Evolutionary conservation across 495 filamentous ascomycete genomes (phyloP).

Genomic region (Aspergillus egyptiacus): DNA sequence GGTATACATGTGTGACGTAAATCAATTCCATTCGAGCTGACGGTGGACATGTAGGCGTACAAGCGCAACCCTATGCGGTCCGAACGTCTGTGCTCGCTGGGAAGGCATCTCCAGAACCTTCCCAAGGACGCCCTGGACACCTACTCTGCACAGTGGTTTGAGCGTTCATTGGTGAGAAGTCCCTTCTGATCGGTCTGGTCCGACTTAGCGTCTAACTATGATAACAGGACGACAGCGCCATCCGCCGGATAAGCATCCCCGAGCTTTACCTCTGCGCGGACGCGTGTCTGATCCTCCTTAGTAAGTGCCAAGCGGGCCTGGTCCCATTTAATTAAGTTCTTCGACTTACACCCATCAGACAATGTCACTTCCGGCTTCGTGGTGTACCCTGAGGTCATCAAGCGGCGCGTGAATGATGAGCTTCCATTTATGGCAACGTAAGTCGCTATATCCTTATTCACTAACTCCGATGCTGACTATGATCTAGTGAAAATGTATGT

Average conservation of each 20-base stretch:
- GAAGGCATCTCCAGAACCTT: conserved; percentile 60
- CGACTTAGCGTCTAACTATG: conserved; percentile 7
- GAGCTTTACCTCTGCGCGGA: conserved; percentile 81
- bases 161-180: conserved; percentile 50
- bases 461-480: conserved; percentile 18
- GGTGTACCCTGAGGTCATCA: conserved; percentile 78
- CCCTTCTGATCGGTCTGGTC: neutral
- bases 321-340: neutral
- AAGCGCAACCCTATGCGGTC: conserved; percentile 89
- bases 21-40: conserved; percentile 13
- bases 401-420: conserved; percentile 62
- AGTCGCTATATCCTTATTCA: conserved; percentile 15
- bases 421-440: conserved; percentile 86
- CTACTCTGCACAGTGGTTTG: conserved; percentile 79
- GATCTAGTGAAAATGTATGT: conserved; percentile 37
- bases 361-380: conserved; percentile 81
- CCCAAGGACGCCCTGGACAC: conserved; percentile 68
- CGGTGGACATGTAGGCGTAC: conserved; percentile 55
- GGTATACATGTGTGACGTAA: conserved; percentile 12
- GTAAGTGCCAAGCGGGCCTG: conserved; percentile 21
- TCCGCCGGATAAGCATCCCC: conserved; percentile 66
- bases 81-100: conserved; percentile 76
- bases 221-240: conserved; percentile 51
- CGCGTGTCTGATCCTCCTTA: conserved; percentile 66
- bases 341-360: conserved; percentile 32